A percentile compares a stretch with the other conserved stretches of the same genome.
Evolutionary conservation across 371 early-diverging fungal species (phyloP).

Genomic region (Mucor racemosus): DNA sequence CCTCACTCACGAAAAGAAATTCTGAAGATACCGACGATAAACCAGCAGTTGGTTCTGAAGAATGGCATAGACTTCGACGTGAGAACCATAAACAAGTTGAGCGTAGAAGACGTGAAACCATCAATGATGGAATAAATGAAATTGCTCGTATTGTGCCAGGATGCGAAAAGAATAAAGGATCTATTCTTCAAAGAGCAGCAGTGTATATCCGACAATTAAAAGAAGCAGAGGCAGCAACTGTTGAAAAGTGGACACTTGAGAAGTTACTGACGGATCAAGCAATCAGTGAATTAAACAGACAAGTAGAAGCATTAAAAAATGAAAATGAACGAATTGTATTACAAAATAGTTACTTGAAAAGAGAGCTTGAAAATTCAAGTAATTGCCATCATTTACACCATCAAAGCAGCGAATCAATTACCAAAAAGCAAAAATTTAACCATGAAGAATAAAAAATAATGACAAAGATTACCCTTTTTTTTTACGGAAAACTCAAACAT

Average conservation of each 20-base stretch:
- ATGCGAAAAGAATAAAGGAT: constrained; percentile 89
- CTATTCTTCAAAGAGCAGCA: constrained; percentile 82
- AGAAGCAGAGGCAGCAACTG: constrained; percentile 60
- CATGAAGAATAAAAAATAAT: constrained; percentile 8
- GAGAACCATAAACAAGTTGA: constrained; percentile 96
- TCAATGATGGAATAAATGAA: constrained; percentile 89
- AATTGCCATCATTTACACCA: background rate
- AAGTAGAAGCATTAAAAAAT: constrained; percentile 23
- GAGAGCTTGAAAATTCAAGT: constrained; percentile 13
- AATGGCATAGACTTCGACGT: constrained; percentile 81
- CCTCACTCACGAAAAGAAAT: background rate
- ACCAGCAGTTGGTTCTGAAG: constrained; percentile 71
- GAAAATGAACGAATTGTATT: constrained; percentile 24
- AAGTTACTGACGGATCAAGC: constrained; percentile 73
- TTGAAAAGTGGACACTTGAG: constrained; percentile 73
- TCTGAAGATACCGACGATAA: constrained; percentile 32
- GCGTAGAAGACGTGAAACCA: constrained; percentile 89
- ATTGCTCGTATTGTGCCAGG: constrained; percentile 87
- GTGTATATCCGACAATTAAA: constrained; percentile 81
- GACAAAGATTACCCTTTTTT: constrained; percentile 14
- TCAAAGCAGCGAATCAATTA: background rate
- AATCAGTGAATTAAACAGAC: constrained; percentile 46
- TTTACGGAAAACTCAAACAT: background rate
- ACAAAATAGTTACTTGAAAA: constrained; percentile 26
- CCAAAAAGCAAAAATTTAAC: constrained; percentile 9